A percentile compares a stretch with the other conserved stretches of the same genome.
Conservation (phyloP, 2,329 filamentous ascomycete genomes). For the Fusarium xylarioides region DNA sequence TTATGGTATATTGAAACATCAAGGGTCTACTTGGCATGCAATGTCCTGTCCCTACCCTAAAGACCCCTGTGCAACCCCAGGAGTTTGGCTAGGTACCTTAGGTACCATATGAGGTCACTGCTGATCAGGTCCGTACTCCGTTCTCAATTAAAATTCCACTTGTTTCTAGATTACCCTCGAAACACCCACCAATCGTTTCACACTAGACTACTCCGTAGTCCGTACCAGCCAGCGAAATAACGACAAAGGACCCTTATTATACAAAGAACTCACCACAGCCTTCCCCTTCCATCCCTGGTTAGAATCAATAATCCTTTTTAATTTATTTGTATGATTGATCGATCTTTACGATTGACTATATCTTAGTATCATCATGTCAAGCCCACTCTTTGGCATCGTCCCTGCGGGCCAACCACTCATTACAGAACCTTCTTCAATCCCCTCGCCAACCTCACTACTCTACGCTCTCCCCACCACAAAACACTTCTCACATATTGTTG, state of each 20-base stretch:
- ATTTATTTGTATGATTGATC: background rate
- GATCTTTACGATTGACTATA: background rate
- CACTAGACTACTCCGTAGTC: constrained; percentile 1
- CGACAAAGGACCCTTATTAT: constrained; percentile 3
- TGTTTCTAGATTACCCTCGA: constrained; percentile 31
- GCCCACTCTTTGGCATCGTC: constrained; percentile 66
- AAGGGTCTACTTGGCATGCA: background rate
- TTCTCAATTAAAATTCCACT: constrained; percentile 9
- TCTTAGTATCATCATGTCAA: background rate
- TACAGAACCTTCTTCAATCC: constrained; percentile 62
- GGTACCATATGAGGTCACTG: constrained; percentile 19
- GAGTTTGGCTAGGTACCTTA: background rate
- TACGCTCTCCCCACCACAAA: constrained; percentile 59
- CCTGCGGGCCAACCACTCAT: constrained; percentile 68
- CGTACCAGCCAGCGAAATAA: constrained; percentile 4
- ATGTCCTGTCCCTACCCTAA: constrained; percentile 16
- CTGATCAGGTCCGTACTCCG: background rate
- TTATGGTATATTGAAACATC: background rate
- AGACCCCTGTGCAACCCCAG: background rate
- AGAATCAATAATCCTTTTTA: background rate
- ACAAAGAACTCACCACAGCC: constrained; percentile 2
- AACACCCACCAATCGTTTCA: constrained; percentile 34
- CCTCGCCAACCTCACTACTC: constrained; percentile 64
- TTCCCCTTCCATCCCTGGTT: background rate
- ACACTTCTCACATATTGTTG: constrained; percentile 81